These are phyloP conservation scores for Lepiota venenata DNA, from an alignment of 768 basidiomycete genomes.

Conservation along the genomic window DNA sequence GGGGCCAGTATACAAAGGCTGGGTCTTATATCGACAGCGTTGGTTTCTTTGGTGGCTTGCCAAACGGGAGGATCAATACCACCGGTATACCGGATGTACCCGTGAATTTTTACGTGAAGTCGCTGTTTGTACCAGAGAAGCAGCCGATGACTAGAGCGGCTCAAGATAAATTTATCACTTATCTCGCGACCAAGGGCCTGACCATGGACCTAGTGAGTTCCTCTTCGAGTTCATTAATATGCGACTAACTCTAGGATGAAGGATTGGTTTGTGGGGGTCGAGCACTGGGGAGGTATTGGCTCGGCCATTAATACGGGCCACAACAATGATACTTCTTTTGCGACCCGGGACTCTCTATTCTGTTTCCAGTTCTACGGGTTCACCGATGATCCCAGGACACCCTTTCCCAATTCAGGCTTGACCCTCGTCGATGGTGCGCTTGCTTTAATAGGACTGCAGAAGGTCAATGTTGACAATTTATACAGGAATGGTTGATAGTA, in stretches of 20 bases:
- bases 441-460: background rate
- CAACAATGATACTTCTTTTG: conserved; percentile 40
- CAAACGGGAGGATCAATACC: conserved; percentile 12
- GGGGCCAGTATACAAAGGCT: background rate
- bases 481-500: conserved; percentile 16
- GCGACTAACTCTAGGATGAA: conserved; percentile 3
- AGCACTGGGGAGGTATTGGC: conserved; percentile 41
- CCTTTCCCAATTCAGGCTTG: conserved; percentile 42
- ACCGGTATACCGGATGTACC: conserved; percentile 4
- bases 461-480: background rate
- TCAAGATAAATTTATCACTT: background rate
- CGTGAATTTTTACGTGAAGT: conserved; percentile 18
- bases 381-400: conserved; percentile 28
- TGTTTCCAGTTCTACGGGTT: conserved; percentile 51
- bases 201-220: background rate
- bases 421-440: conserved; percentile 39
- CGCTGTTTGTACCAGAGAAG: conserved; percentile 12
- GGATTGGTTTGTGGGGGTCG: conserved; percentile 33
- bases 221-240: background rate
- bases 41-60: conserved; percentile 1
- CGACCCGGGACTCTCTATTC: conserved; percentile 39
- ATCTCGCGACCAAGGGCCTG: conserved; percentile 8
- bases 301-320: conserved; percentile 43
- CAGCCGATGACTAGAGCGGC: conserved; percentile 13
- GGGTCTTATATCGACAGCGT: conserved; percentile 10